Evolutionary conservation across 306 rosid species (phyloP), one percentile per base, ranked within the genome.

Genomic region (Medicago arabica): DNA sequence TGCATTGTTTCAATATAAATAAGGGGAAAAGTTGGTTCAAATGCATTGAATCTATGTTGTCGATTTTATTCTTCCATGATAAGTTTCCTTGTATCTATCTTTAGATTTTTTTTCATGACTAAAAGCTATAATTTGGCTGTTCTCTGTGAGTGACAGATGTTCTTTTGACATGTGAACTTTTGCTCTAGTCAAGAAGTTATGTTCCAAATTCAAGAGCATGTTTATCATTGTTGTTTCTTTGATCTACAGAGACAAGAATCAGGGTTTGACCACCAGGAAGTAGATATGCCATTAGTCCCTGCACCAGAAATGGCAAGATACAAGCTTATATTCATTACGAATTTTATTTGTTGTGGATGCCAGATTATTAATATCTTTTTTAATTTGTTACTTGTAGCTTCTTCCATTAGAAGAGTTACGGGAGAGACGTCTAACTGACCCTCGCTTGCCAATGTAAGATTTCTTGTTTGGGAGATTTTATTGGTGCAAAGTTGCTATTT

Each of bases 241-340:
- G 21, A 74, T 79, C 81, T 69, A 23, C 87, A 95, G 97, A 90
- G 84, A 85, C 92, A 89, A 57, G 97, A 92, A 80, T 53, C 70
- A 54, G 96, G 89, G 43, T 85, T 84, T 85, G 90, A 86, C 63
- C 98, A 83, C 76, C 97, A 90, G 86, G 87, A 87, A 82, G 83
- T 83, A 69, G 54, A 23, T 68, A 90, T 90, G 88, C 97, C 97
- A 46, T 69, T 90, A 60, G 91, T 84, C 50, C 89, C 98, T 23
- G 61, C 86, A 60, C 97, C 97, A 82, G 97, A 89, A 72, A 84
- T 4, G 88, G 98, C 85, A 76, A 87, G 82, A 78, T 81, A 69
- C 47, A 63, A 55, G 67, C 60, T 69, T 74, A 55, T 69, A 71
- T 70, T 19, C 69, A 16, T 70, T 78, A 75, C 11, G 34, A 55